Conservation (phyloP, 768 basidiomycete genomes). For the Leucocoprinus birnbaumii region DNA sequence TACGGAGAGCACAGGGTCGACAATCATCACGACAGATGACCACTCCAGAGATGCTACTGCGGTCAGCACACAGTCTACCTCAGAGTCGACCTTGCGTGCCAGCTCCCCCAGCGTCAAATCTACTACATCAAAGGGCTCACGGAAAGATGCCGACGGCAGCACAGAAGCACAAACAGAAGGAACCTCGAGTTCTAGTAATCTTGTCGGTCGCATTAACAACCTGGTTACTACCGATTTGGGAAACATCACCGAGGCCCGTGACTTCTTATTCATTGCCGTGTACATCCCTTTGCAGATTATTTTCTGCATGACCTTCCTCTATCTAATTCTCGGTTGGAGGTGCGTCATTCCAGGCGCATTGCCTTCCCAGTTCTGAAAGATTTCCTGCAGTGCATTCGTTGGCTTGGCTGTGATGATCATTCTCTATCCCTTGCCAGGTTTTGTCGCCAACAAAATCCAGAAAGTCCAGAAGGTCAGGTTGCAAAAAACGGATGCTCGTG, state of each 20-base stretch:
- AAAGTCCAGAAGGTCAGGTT: constrained; percentile 46
- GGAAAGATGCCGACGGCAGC: not conserved
- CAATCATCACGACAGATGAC: not conserved
- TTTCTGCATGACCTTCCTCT: constrained; percentile 42
- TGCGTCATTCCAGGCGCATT: constrained; percentile 19
- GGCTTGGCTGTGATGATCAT: constrained; percentile 53
- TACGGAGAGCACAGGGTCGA: not conserved
- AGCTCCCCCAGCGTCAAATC: constrained; percentile 10
- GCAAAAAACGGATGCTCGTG: constrained; percentile 55
- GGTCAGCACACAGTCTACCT: not conserved
- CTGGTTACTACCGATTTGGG: constrained; percentile 65
- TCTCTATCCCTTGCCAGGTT: constrained; percentile 58
- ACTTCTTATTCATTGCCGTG: constrained; percentile 32
- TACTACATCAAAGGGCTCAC: constrained; percentile 1
- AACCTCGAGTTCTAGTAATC: constrained; percentile 29
- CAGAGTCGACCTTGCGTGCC: constrained; percentile 1
- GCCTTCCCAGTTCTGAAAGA: constrained; percentile 13
- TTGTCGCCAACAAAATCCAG: constrained; percentile 50
- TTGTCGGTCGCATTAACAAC: constrained; percentile 78
- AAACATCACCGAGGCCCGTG: constrained; percentile 34
- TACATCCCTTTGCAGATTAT: constrained; percentile 41
- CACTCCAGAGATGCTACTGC: constrained; percentile 8
- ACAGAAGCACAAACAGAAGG: not conserved
- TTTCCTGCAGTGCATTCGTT: constrained; percentile 45
- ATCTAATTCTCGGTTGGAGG: constrained; percentile 48